phyloP scores from a whole-genome alignment of 192 early-diverging fungal species.

The Phlyctochytrium planicorne region DNA sequence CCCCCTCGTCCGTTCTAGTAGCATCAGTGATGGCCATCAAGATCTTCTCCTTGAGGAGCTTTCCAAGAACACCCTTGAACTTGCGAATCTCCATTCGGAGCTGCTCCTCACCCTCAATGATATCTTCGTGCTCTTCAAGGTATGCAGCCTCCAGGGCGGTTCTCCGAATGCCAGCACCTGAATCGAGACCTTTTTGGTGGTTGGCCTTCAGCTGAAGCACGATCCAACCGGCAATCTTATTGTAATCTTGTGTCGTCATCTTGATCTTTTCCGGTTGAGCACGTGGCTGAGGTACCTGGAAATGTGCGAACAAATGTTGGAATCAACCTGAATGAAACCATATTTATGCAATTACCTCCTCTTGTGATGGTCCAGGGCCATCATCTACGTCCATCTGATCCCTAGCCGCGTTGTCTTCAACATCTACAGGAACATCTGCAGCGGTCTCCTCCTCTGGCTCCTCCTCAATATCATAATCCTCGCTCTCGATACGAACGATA shows the following conservation, averaged over 20 bases:
- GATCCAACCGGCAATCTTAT: constrained; percentile 43
- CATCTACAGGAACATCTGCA: constrained; percentile 27
- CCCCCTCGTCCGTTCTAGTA: constrained; percentile 16
- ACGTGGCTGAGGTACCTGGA: neutral
- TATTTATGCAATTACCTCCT: neutral
- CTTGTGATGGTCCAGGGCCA: too few species aligned
- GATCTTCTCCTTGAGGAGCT: constrained; percentile 46
- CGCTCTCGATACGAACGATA: constrained; percentile 65
- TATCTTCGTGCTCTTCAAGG: constrained; percentile 62
- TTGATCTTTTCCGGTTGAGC: constrained; percentile 31
- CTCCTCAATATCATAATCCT: constrained; percentile 53
- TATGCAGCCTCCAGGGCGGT: constrained; percentile 71
- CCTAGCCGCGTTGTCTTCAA: constrained; percentile 9
- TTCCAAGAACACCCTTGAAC: constrained; percentile 65
- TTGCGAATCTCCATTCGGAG: constrained; percentile 57
- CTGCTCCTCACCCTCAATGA: constrained; percentile 61
- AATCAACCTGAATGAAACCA: neutral
- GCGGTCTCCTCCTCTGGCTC: constrained; percentile 45
- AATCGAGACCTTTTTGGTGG: constrained; percentile 5
- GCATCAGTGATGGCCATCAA: constrained; percentile 41
- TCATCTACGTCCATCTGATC: constrained; percentile 40
- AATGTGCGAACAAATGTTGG: neutral
- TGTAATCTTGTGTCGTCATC: constrained; percentile 48
- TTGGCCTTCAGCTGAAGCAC: constrained; percentile 32
- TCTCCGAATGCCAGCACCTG: constrained; percentile 40